Evolutionary conservation across 768 basidiomycete species (phyloP), one percentile per base, ranked within the genome.

Genomic region (Boletus reticuloceps): DNA sequence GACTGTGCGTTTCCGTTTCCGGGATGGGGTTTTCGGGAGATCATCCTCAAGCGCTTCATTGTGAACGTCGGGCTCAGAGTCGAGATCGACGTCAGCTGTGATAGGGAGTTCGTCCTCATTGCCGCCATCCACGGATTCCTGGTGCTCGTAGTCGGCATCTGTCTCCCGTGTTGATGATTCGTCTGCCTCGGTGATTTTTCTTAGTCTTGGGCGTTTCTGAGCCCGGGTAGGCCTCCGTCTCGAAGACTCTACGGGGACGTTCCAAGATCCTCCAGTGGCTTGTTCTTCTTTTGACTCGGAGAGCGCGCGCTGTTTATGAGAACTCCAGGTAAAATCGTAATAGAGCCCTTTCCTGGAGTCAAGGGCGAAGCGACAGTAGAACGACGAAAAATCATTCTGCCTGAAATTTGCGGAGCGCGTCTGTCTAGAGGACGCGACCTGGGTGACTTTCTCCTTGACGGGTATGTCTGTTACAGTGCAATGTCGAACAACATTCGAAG

Each of bases 281-380:
- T 55, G 74, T 47, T 54, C 75, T 60, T 68, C 61, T 14, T 59
- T 44, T 5, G 58, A 46, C 16, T 51, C 56, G 9, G 54, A 55
- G 16, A 82, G 69, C 1, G 81, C 81, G 2, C 65, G 58, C 19
- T 63, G 47, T 27, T 69, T 77, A 60, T 85, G 83, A 13, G 55
- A 56, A 34, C 77, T 74, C 88, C 88, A 90, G 43, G 78, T 59
- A 56, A 89, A 78, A 4, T 77, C 72, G 59, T 84, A 89, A 70
- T 81, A 89, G 2, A 88, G 58, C 10, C 86, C 85, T 19, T 81
- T 79, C 42, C 71, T 75, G 2, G 82, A 74, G 60, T 88, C 77
- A 12, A 85, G 74, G 4, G 86, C 88, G 16, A 78, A 72, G 16
- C 74, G 75, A 60, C 89, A 91, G 58, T 77, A 80, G 60, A 83